These are phyloP conservation scores for Tulasnella sp. DNA, from an alignment of 768 basidiomycete genomes.

Conservation along the genomic window DNA sequence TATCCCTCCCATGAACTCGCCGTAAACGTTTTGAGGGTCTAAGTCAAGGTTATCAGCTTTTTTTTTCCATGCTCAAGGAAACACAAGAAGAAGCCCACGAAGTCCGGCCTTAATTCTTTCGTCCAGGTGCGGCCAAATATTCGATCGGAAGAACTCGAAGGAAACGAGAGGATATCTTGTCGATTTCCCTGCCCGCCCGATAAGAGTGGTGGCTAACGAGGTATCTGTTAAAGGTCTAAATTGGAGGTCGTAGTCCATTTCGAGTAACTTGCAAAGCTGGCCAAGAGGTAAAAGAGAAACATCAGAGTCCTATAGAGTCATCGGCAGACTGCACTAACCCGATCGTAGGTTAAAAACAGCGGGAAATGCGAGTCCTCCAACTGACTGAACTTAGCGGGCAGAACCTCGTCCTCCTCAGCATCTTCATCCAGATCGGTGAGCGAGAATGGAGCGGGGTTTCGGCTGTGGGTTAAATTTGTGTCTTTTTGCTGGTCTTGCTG, in stretches of 20 bases:
- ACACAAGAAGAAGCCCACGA: conserved; percentile 51
- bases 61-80: too few species aligned
- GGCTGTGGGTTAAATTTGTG: rapidly evolving
- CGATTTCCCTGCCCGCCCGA: too few species aligned
- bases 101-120: conserved; percentile 56
- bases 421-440: conserved; percentile 48
- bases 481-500: conserved; percentile 50
- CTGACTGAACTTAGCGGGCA: conserved; percentile 59
- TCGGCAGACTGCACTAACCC: conserved; percentile 47
- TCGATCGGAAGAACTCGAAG: conserved; percentile 52
- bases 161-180: conserved; percentile 44
- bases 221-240: conserved; percentile 28
- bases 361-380: conserved; percentile 67
- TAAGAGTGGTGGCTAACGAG: too few species aligned
- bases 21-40: conserved; percentile 68
- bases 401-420: conserved; percentile 47
- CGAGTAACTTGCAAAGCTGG: conserved; percentile 53
- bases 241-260: conserved; percentile 48
- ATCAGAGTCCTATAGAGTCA: too few species aligned
- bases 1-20: conserved; percentile 58
- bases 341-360: conserved; percentile 67
- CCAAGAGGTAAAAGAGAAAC: background rate
- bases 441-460: background rate
- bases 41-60: too few species aligned
- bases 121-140: conserved; percentile 65